Conservation (phyloP, 202 grass and related monocot species). For the Setaria viridis region DNA sequence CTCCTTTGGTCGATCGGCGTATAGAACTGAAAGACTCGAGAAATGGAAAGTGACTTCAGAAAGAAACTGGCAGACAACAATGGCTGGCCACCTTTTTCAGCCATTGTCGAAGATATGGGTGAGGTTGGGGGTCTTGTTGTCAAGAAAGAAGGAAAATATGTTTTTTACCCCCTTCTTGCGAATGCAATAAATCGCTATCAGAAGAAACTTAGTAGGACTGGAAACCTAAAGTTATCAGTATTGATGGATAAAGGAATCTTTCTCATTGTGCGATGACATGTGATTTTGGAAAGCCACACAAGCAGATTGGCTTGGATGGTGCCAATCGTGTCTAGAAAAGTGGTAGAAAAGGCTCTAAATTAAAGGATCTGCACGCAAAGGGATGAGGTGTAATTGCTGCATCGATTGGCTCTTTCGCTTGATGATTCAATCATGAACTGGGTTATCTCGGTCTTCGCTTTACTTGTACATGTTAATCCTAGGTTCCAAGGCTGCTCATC, state of each 20-base stretch:
- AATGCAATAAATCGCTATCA: conserved; percentile 26
- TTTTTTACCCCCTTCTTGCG: neutral
- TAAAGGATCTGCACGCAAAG: conserved; percentile 5
- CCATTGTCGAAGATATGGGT: conserved; percentile 39
- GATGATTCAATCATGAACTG: conserved; percentile 24
- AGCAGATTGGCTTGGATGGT: conserved; percentile 10
- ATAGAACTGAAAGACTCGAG: conserved; percentile 17
- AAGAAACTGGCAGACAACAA: conserved; percentile 44
- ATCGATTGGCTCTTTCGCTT: neutral
- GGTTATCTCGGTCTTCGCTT: neutral
- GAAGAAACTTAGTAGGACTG: conserved; percentile 37
- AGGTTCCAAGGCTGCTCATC: conserved; percentile 9
- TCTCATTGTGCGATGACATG: conserved; percentile 36
- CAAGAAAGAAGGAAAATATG: neutral
- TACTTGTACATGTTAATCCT: conserved; percentile 18
- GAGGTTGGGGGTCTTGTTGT: neutral
- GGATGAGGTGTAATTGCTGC: neutral
- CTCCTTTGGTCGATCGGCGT: neutral
- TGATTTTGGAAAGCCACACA: conserved; percentile 33
- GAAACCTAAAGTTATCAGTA: conserved; percentile 40
- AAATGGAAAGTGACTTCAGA: conserved; percentile 36
- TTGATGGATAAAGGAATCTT: conserved; percentile 46
- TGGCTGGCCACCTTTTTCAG: conserved; percentile 35
- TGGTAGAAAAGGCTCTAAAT: neutral
- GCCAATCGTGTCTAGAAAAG: conserved; percentile 39